phyloP scores from a whole-genome alignment of 2,329 filamentous ascomycete species.

The Fusarium decemcellulare region DNA sequence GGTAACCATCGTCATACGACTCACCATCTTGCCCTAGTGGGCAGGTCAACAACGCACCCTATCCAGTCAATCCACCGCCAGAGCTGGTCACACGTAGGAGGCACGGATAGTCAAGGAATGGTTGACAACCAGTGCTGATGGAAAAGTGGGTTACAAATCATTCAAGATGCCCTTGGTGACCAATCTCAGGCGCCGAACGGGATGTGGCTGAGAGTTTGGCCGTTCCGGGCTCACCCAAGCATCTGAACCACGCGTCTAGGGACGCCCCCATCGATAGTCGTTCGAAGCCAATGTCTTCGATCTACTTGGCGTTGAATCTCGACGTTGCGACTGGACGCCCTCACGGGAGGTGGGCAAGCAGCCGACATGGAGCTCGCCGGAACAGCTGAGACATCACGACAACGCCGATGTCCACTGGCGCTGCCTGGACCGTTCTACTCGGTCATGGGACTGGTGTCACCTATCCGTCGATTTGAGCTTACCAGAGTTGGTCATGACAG shows the following conservation, averaged over 20 bases:
- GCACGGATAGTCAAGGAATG: slow-evolving; percentile 16
- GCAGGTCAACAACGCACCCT: neutral
- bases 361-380: neutral
- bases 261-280: slow-evolving; percentile 10
- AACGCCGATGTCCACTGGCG: neutral
- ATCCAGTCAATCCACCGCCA: slow-evolving; percentile 13
- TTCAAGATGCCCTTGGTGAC: neutral
- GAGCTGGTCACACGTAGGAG: slow-evolving; percentile 4
- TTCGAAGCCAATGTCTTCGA: neutral
- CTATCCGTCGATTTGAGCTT: slow-evolving; percentile 1
- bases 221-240: slow-evolving; percentile 7
- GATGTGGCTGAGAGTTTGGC: slow-evolving; percentile 25
- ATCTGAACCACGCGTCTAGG: slow-evolving; percentile 32
- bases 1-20: slow-evolving; percentile 15
- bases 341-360: neutral
- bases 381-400: slow-evolving; percentile 9
- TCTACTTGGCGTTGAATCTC: neutral
- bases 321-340: slow-evolving; percentile 28
- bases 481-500: neutral
- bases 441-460: slow-evolving; percentile 20
- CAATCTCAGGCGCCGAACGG: slow-evolving; percentile 21
- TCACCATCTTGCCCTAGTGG: slow-evolving; percentile 7
- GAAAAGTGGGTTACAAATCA: slow-evolving; percentile 30
- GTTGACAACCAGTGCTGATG: slow-evolving; percentile 4
- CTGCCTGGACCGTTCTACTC: slow-evolving; percentile 14